Base-by-base conservation (phyloP, 139 green algal species). In the Microglena sp. region DNA sequence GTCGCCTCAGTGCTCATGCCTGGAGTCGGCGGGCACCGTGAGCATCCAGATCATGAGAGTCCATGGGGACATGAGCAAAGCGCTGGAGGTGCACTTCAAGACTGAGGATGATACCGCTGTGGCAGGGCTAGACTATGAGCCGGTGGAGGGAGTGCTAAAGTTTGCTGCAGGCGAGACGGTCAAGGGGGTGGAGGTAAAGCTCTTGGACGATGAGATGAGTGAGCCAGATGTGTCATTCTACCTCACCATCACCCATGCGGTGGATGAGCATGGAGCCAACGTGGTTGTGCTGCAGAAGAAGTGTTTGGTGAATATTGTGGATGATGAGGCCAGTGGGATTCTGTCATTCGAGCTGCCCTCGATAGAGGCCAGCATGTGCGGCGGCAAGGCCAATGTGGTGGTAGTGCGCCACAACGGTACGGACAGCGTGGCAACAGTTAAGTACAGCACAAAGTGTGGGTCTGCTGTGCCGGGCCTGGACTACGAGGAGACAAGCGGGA, bases 241-340 rank as follows among this genome's bases (percentile, higher is more conserved):
- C 55, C 27, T 77, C 34, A 5, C 43, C 11, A 34, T 77, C 3
- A 46, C 46, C 28, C 55, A 24, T 0, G 59, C 40, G 0, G 33
- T 31, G n/a, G 1, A 36, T 32, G 46, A 29, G 21, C 35, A 28
- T 7, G 58, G 24, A 1, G 31, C 3, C 1, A 46, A 64, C 1
- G 68, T 65, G 53, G 15, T 64, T 2, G 32, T 74, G 24, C 24
- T 44, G 2, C 56, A 57, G 27, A 11, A 27, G 1, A 21, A 53
- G 2, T 60, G 44, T 24, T 28, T 29, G 0, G 63, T 76, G n/a
- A 79, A 66, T 0, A 74, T 79, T 27, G 73, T 79, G 45, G 73
- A 79, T 30, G 69, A 74, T 53, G 69, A 74, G 33, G 73, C 75
- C 8, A 45, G 67, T 21, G 73, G 73, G 2, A 50, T 79, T 4